Evolutionary conservation across 257 asterid genomes (phyloP), one percentile per base, ranked within the genome.

Genomic region (Primulina huaijiensis): DNA sequence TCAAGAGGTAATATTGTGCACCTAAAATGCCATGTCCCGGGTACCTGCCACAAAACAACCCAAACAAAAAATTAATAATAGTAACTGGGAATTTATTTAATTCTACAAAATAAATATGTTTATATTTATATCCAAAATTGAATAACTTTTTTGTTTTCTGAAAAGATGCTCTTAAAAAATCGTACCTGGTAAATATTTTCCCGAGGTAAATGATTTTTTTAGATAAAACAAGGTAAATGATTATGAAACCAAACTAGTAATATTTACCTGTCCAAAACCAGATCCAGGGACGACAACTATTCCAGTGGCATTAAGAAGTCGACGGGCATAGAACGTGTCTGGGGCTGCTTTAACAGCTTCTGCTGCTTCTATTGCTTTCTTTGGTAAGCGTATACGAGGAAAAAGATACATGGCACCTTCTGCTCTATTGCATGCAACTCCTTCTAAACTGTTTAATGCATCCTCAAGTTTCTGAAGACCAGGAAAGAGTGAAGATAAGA

Each of bases 331-430:
- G 60, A 87, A 85, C 38, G 95, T 79, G 52, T 93, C 99, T 1
- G 99, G 94, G 23, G 97, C 83, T 7, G 77, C 57, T 17, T 90
- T 83, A 25, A 79, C 94, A 29, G 84, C 82, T 79, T 89, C 85
- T 35, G 99, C 96, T 69, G 92, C 97, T 77, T 84, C 87, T 27
- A 93, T 86, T 6, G 96, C 99, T 75, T 90, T 93, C 58, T 82
- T 79, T 1, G 99, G 95, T 77, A 93, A 82, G 43, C 73, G 64
- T 69, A 93, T 79, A 23, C 95, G 76, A 0, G 99, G 99, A 76
- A 93, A 93, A 33, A 93, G 92, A 71, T 90, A 90, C 99, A 93
- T 93, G 20, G 99, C 99, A 61, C 99, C 99, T 80, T 93, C 99
- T 33, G 97, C 96, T 73, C 90, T 82, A 76, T 93, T 90, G 89